Base-by-base conservation (phyloP, 805 yeast species). In the Candida pseudoglaebosa region DNA sequence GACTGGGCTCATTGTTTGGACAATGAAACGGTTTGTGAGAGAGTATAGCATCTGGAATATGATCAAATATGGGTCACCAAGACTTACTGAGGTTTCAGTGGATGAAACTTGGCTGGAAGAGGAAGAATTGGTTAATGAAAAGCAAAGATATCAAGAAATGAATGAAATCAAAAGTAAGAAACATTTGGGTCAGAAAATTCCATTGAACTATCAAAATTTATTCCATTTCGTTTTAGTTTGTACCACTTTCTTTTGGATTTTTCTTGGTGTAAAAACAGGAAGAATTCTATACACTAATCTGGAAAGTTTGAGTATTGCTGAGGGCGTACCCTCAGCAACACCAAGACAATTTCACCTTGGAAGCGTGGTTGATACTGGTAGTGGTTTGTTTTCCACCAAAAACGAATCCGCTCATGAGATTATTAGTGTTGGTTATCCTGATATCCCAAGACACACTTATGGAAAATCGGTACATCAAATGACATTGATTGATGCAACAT, bases 401-500 rank as follows among this genome's bases (percentile, higher is more conserved):
- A 22, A 17, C 13, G 28, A 13, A 4, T 12, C 22, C n/a, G 29
- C 41, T 21, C 5, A 14, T 4, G 37, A 37, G 32, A 32, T 32
- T 10, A 30, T 33, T n/a, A 19, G 38, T 30, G 37, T 29, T 4
- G 31, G 26, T 6, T 24, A 4, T 20, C 34, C 29, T 10, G 17
- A 30, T 6, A 21, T 39, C 7, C 42, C 40, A 3, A 33, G 24
- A 15, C 29, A 34, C 9, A 43, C 24, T 2, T 57, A 53, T 38
- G 62, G 62, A 1, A 30, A 42, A 3, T 66, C 76, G 0, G 73
- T 79, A 1, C 59, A 60, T 44, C 54, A 69, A 2, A 64, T 67
- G 15, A 36, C 49, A 2, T 48, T 80, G 14, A 46, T 80, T 16
- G 58, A 66, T 28, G 68, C 73, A 48, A 56, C 70, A 1, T 82